Evolutionary conservation across 176 grass and related monocot species (phyloP), one percentile per base, ranked within the genome.

Genomic region (Carex pumila): DNA sequence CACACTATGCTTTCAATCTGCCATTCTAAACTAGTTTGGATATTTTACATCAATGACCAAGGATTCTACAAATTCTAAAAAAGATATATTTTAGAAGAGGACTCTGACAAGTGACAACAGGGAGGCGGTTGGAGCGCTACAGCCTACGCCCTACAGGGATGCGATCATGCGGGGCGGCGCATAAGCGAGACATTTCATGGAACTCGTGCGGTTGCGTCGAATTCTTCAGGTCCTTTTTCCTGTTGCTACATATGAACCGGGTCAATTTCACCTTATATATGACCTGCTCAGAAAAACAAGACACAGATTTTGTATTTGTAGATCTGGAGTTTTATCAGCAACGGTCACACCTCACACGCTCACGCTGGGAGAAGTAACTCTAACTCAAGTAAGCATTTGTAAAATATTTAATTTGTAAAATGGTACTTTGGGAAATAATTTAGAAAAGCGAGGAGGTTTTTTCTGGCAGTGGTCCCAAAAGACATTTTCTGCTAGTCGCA

Each of bases 161-260:
- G 25, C 25, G 25, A 25, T 53, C 3, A 41, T 8, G 41, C 6
- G 41, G 36, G 73, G 82, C 87, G 72, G 70, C 84, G 86, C 19
- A 63, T 82, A 82, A 61, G 47, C 79, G 60, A 61, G 39, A 82
- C 19, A 29, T 52, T 82, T 63, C 5, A 66, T 82, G 15, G 39
- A 36, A 61, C 39, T n/a, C 79, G 60, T 82, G 60, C 79, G 61
- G 60, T 49, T 43, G 12, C 2, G 43, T 49, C 11, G 2, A 41
- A n/a, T 41, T 7, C 19, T 19, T 12, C 78, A 60, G 36, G 3
- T 57, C 61, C 3, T 11, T 19, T 6, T 21, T 22, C 11, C 5
- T 80, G 5, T 19, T 12, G 4, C 5, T 37, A 7, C 2, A 19
- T 39, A 1, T 62, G 56, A n/a, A 3, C 29, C 78, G 30, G 18